phyloP scores from a whole-genome alignment of 495 filamentous ascomycete genomes.

The Aspergillus bertholletiae region DNA sequence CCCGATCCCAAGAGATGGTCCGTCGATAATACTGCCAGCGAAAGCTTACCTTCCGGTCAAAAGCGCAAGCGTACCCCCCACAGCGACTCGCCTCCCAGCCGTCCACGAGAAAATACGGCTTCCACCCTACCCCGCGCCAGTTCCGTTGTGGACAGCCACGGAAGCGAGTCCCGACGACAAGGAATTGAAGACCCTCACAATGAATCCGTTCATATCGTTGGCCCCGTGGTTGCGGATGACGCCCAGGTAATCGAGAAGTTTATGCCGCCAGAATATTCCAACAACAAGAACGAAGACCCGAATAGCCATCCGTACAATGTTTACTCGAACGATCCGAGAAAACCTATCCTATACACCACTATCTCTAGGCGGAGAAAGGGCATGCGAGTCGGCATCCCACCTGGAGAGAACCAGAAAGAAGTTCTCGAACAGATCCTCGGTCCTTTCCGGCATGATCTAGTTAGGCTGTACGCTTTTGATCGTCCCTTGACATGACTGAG shows the following conservation, averaged over 20 bases:
- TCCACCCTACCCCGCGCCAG: constrained; percentile 27
- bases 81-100: constrained; percentile 15
- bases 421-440: constrained; percentile 53
- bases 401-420: constrained; percentile 50
- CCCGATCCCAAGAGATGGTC: constrained; percentile 29
- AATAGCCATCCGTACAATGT: constrained; percentile 46
- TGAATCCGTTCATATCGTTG: constrained; percentile 49
- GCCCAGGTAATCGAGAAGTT: constrained; percentile 50
- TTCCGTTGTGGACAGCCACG: constrained; percentile 28
- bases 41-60: constrained; percentile 22
- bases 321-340: constrained; percentile 46
- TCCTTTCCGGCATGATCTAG: constrained; percentile 47
- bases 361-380: constrained; percentile 46
- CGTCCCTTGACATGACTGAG: not conserved
- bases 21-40: constrained; percentile 19
- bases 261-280: constrained; percentile 42
- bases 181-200: constrained; percentile 40
- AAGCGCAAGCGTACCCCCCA: constrained; percentile 41
- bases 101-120: constrained; percentile 17
- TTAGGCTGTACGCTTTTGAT: constrained; percentile 40
- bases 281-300: constrained; percentile 35
- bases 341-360: constrained; percentile 45
- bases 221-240: constrained; percentile 49
- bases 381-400: constrained; percentile 44
- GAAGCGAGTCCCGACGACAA: constrained; percentile 34